Conservation (phyloP, 192 early-diverging fungal genomes). For the Rhizoclosmatium globosum region DNA sequence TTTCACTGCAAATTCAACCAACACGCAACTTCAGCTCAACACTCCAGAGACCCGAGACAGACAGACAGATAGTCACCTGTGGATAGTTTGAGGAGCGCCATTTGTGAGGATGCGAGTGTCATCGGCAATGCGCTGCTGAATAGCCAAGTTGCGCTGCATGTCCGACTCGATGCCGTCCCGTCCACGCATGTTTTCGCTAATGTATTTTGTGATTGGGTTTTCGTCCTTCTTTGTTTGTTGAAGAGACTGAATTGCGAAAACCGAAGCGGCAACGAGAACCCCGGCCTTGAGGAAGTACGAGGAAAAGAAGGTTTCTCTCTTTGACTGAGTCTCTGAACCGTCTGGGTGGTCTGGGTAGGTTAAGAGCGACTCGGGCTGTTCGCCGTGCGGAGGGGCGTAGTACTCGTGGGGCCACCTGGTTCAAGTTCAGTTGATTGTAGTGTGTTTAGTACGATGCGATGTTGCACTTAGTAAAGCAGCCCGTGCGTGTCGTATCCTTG, state of each 20-base stretch:
- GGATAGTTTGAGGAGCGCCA: neutral
- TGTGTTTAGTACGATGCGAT: neutral
- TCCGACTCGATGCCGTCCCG: slow-evolving; percentile 32
- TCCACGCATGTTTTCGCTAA: slow-evolving; percentile 9
- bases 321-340: slow-evolving; percentile 36
- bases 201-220: slow-evolving; percentile 51
- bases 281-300: slow-evolving; percentile 7
- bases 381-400: slow-evolving; percentile 37
- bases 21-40: too few relatives aligned
- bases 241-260: slow-evolving; percentile 27
- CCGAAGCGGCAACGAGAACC: slow-evolving; percentile 31
- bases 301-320: slow-evolving; percentile 37
- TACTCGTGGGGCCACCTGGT: slow-evolving; percentile 58
- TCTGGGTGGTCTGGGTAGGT: slow-evolving; percentile 26
- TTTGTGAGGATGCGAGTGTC: slow-evolving; percentile 43
- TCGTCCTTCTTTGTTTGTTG: slow-evolving; percentile 38
- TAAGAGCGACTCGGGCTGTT: slow-evolving; percentile 1
- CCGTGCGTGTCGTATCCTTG: neutral
- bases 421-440: neutral
- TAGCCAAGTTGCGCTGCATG: slow-evolving; percentile 6
- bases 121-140: slow-evolving; percentile 37
- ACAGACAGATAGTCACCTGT: slow-evolving; percentile 15
- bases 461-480: too few relatives aligned
- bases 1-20: too few relatives aligned
- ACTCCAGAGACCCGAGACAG: too few relatives aligned